Evolutionary conservation across 257 asterid genomes (phyloP), one percentile per base, ranked within the genome.

Genomic region (Jacaranda mimosifolia): DNA sequence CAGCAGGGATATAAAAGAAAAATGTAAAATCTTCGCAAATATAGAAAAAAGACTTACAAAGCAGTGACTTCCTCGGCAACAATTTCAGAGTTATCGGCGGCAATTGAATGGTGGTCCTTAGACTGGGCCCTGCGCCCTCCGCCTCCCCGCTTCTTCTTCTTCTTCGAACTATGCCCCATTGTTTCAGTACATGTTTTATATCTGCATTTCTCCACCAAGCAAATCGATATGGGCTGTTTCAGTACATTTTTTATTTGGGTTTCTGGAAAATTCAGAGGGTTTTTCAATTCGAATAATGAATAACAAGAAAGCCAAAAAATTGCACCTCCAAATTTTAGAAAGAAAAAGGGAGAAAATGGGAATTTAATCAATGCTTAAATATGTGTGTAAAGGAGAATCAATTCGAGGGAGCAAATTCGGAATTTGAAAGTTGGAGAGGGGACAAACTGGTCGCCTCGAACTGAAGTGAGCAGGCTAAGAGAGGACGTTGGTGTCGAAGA

Each of bases 1-100:
- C 69, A 57, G 81, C 32, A 13, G 45, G 4, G 18, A 35, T 40
- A 66, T 70, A 26, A 73, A 65, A 1, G 64, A 38, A 39, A 72
- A 46, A 51, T 3, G 60, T 6, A 68, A 57, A 73, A 9, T 53
- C 79, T 11, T 63, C 15, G 43, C 15, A 64, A 19, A 70, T 13
- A 76, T 17, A 32, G 18, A 19, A 14, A 21, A 62, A 66, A 3
- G 21, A 56, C 89, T 83, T 83, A 92, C 98, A 95, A 77, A 38
- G 97, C 99, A 19, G 97, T 93, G 82, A 95, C 68, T 81, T 95
- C 99, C 80, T 95, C 98, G 11, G 90, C 80, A 9, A 93, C 14
- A 73, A 89, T 83, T 43, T 95, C 99, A 63, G 91, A 79, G 68
- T 81, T 75, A 69, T 83, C 96, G 40, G 79, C 78, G 68, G 79